A percentile compares a stretch with the other conserved stretches of the same genome.
Conservation (phyloP, 2,329 filamentous ascomycete species). For the Botrytis byssoidea region DNA sequence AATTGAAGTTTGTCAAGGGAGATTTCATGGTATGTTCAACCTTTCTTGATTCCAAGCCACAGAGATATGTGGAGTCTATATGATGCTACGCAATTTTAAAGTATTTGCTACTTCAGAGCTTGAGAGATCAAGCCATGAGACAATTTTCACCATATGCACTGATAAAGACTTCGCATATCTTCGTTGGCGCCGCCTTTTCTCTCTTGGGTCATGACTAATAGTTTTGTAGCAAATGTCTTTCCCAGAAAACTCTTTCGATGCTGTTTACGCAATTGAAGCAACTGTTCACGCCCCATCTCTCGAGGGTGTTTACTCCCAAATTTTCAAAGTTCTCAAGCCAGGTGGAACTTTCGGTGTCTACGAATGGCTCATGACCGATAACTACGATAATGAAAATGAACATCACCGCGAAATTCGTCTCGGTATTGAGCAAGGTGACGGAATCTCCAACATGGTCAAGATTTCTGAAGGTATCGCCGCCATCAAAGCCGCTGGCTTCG, state of each 20-base stretch:
- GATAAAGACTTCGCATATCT: background rate
- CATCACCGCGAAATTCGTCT: slow-evolving; percentile 87
- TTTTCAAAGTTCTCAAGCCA: slow-evolving; percentile 92
- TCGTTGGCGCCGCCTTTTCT: background rate
- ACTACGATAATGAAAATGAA: slow-evolving; percentile 85
- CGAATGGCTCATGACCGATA: slow-evolving; percentile 98
- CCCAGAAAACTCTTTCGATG: slow-evolving; percentile 87
- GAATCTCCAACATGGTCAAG: slow-evolving; percentile 96
- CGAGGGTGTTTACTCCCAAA: slow-evolving; percentile 90
- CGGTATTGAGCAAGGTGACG: slow-evolving; percentile 92
- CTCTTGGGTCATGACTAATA: background rate
- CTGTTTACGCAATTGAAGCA: slow-evolving; percentile 95
- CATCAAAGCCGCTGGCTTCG: slow-evolving; percentile 84
- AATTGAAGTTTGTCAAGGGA: slow-evolving; percentile 86
- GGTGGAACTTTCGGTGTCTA: slow-evolving; percentile 96
- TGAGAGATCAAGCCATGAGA: slow-evolving; percentile 9
- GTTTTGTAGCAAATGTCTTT: slow-evolving; percentile 82
- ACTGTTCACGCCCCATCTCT: slow-evolving; percentile 91
- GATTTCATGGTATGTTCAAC: slow-evolving; percentile 75
- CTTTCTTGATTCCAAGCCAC: background rate
- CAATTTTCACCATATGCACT: slow-evolving; percentile 8
- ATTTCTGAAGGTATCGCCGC: slow-evolving; percentile 77
- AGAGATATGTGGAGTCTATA: background rate
- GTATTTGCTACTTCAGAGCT: slow-evolving; percentile 17
- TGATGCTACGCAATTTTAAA: slow-evolving; percentile 11